Evolutionary conservation across 2,329 filamentous ascomycete species (phyloP).

Genomic region (Neophaeococcomyces mojaviensis): DNA sequence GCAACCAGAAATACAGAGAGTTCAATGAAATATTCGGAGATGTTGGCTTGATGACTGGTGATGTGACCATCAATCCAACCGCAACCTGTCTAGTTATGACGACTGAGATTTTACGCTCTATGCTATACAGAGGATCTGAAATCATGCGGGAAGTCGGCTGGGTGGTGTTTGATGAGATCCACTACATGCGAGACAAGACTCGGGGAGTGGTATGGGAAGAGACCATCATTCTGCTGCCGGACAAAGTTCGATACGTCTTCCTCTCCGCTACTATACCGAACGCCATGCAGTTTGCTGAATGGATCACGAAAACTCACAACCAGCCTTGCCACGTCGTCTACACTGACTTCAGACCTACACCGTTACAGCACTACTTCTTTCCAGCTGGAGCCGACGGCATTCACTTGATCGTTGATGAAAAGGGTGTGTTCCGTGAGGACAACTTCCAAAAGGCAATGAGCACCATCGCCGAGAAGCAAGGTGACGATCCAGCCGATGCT

Average conservation of each 20-base stretch:
- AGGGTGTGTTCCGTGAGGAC: conserved; percentile 88
- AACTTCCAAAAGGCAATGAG: conserved; percentile 97
- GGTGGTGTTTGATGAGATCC: conserved; percentile 98
- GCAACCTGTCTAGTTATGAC: conserved; percentile 98
- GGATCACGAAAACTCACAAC: conserved; percentile 96
- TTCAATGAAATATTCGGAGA: conserved; percentile 94
- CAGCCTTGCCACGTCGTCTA: conserved; percentile 99
- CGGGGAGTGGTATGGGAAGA: conserved; percentile 98
- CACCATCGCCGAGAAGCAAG: conserved; percentile 78
- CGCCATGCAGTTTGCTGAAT: conserved; percentile 97
- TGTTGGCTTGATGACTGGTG: conserved; percentile 95
- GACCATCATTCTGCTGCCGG: conserved; percentile 92
- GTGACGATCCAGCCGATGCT: conserved; percentile 70
- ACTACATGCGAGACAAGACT: conserved; percentile 91
- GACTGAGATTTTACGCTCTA: conserved; percentile 96
- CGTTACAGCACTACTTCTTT: conserved; percentile 96
- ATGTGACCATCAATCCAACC: conserved; percentile 98
- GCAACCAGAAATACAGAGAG: conserved; percentile 97
- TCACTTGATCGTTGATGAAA: conserved; percentile 90
- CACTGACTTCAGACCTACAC: conserved; percentile 94
- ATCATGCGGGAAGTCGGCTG: conserved; percentile 99
- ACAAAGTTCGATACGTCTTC: conserved; percentile 98
- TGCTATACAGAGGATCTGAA: conserved; percentile 95
- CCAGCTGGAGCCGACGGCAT: conserved; percentile 88
- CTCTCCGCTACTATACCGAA: conserved; percentile 97